Evolutionary conservation across 495 filamentous ascomycete species (phyloP).

Genomic region (Evernia prunastri): DNA sequence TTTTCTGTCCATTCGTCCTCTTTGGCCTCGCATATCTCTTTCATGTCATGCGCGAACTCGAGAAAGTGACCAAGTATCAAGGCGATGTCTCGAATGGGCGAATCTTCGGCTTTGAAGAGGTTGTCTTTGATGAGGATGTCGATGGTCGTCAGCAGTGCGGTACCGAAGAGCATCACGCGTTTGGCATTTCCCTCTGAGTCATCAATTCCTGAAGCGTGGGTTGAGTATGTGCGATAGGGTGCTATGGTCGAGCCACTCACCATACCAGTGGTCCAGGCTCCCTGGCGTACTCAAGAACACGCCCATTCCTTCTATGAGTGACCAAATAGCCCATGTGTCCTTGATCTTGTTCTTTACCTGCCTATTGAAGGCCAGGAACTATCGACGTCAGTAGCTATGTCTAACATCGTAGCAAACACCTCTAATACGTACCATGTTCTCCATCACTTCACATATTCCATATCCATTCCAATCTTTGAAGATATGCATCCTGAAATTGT

Average conservation of each 20-base stretch:
- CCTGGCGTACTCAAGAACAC: neutral
- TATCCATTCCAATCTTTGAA: conserved; percentile 37
- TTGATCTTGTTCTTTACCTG: neutral
- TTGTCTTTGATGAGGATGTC: neutral
- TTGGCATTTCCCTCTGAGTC: neutral
- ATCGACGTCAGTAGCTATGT: neutral
- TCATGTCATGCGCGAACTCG: neutral
- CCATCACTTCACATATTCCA: conserved; percentile 36
- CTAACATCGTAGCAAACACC: neutral
- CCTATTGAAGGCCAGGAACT: conserved; percentile 2
- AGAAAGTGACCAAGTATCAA: neutral
- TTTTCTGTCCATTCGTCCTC: neutral
- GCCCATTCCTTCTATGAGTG: neutral
- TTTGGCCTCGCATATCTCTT: neutral
- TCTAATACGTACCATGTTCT: conserved; percentile 27
- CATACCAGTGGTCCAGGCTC: neutral
- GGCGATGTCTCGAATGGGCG: neutral
- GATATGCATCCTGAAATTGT: conserved; percentile 36
- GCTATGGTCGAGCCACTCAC: neutral
- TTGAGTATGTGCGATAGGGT: neutral
- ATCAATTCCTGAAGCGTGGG: neutral
- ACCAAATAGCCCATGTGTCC: neutral
- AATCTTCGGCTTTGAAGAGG: neutral
- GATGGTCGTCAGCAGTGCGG: neutral
- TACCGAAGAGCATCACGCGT: neutral